These are phyloP conservation scores for Suillus plorans DNA, from an alignment of 768 basidiomycete species.

Conservation along the genomic window DNA sequence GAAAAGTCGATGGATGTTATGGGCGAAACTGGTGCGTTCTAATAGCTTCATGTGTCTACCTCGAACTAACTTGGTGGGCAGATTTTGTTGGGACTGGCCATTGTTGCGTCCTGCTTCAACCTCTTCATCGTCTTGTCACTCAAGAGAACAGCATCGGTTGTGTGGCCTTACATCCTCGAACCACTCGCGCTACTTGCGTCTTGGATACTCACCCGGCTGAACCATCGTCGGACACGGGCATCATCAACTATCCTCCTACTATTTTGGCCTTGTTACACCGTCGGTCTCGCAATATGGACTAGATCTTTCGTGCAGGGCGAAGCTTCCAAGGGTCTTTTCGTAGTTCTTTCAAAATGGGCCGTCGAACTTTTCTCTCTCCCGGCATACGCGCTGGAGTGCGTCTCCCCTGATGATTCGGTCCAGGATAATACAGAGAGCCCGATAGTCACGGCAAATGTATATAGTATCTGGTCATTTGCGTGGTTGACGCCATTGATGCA, in stretches of 20 bases:
- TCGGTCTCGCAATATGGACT: slow-evolving; percentile 51
- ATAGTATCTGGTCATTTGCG: slow-evolving; percentile 76
- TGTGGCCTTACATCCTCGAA: slow-evolving; percentile 57
- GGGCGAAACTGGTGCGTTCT: slow-evolving; percentile 64
- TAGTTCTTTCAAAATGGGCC: slow-evolving; percentile 49
- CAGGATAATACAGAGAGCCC: slow-evolving; percentile 61
- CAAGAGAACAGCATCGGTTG: slow-evolving; percentile 40
- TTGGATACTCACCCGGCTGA: slow-evolving; percentile 55
- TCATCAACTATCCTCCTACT: slow-evolving; percentile 75
- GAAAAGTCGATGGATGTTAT: slow-evolving; percentile 52
- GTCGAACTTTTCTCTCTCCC: slow-evolving; percentile 46
- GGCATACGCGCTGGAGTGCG: slow-evolving; percentile 64
- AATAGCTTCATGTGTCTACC: neutral
- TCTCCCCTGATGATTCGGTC: slow-evolving; percentile 58
- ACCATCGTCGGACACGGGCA: slow-evolving; percentile 67
- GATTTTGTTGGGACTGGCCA: slow-evolving; percentile 49
- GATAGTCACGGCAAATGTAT: slow-evolving; percentile 73
- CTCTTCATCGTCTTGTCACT: slow-evolving; percentile 37
- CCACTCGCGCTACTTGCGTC: slow-evolving; percentile 50
- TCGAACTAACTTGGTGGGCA: slow-evolving; percentile 22
- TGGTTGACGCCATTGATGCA: slow-evolving; percentile 86
- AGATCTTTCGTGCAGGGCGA: slow-evolving; percentile 49
- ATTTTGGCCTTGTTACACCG: slow-evolving; percentile 76
- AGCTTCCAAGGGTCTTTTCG: slow-evolving; percentile 30
- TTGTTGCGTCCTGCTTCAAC: slow-evolving; percentile 44